Conservation (phyloP, 2,329 filamentous ascomycete genomes). For the Phialophora chinensis region DNA sequence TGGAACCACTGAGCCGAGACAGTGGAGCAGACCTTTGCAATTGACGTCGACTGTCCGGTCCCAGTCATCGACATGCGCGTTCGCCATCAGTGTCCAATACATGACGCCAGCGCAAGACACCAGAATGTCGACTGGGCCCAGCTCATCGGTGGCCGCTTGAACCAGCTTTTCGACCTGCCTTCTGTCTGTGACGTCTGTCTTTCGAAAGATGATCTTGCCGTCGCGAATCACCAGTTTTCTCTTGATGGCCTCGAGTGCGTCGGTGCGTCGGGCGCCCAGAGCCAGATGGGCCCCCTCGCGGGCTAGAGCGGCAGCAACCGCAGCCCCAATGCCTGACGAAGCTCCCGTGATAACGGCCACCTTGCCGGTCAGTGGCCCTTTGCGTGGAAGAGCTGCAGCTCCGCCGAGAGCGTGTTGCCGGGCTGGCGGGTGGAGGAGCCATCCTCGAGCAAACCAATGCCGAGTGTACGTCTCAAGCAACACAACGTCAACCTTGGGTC, state of each 20-base stretch:
- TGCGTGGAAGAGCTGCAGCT: constrained; percentile 52
- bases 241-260: constrained; percentile 72
- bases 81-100: constrained; percentile 89
- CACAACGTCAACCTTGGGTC: constrained; percentile 71
- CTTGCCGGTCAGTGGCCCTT: constrained; percentile 58
- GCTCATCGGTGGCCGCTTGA: constrained; percentile 61
- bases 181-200: constrained; percentile 74
- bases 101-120: constrained; percentile 82
- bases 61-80: constrained; percentile 75
- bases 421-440: constrained; percentile 69
- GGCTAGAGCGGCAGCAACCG: constrained; percentile 45
- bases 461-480: constrained; percentile 80
- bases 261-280: constrained; percentile 65
- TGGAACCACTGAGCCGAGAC: constrained; percentile 71
- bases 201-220: constrained; percentile 69
- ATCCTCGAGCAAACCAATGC: constrained; percentile 80
- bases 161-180: constrained; percentile 71
- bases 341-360: constrained; percentile 48
- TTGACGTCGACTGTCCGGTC: constrained; percentile 83
- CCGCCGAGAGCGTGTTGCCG: constrained; percentile 56
- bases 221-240: constrained; percentile 62
- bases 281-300: constrained; percentile 51
- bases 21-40: constrained; percentile 81
- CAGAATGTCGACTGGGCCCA: constrained; percentile 78
- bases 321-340: constrained; percentile 47